Evolutionary conservation across 2,329 filamentous ascomycete genomes (phyloP).

Genomic region (Talaromyces sp.): DNA sequence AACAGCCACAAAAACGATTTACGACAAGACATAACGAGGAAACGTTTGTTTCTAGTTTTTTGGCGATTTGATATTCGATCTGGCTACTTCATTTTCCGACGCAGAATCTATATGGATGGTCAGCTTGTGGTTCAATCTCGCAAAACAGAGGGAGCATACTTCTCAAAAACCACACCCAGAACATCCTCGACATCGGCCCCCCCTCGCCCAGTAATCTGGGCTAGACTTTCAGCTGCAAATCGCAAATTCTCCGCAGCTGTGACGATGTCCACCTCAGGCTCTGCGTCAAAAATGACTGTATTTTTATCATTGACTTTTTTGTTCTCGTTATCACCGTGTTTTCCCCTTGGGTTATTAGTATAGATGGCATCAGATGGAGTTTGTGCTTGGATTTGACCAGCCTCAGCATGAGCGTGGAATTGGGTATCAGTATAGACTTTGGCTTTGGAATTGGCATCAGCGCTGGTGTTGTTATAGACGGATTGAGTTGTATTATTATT

Average conservation of each 20-base stretch:
- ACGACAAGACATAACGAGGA: constrained; percentile 3
- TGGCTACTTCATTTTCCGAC: constrained; percentile 49
- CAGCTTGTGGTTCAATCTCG: constrained; percentile 13
- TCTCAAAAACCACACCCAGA: constrained; percentile 94
- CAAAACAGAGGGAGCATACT: constrained; percentile 58
- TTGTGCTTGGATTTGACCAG: constrained; percentile 20
- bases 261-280: constrained; percentile 67
- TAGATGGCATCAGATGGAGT: constrained; percentile 18
- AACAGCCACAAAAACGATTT: background rate
- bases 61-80: constrained; percentile 1
- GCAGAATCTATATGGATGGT: constrained; percentile 48
- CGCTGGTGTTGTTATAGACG: constrained; percentile 16
- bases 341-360: background rate
- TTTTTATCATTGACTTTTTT: constrained; percentile 18
- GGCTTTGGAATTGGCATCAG: constrained; percentile 19
- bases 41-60: constrained; percentile 4
- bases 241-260: constrained; percentile 86
- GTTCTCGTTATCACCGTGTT: background rate
- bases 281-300: constrained; percentile 12
- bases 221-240: constrained; percentile 73
- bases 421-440: constrained; percentile 9
- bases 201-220: constrained; percentile 81
- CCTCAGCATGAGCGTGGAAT: constrained; percentile 16
- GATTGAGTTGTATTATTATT: background rate
- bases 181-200: constrained; percentile 95